Base-by-base conservation (phyloP, 176 grass and related monocot genomes). In the Triticum turgidum region DNA sequence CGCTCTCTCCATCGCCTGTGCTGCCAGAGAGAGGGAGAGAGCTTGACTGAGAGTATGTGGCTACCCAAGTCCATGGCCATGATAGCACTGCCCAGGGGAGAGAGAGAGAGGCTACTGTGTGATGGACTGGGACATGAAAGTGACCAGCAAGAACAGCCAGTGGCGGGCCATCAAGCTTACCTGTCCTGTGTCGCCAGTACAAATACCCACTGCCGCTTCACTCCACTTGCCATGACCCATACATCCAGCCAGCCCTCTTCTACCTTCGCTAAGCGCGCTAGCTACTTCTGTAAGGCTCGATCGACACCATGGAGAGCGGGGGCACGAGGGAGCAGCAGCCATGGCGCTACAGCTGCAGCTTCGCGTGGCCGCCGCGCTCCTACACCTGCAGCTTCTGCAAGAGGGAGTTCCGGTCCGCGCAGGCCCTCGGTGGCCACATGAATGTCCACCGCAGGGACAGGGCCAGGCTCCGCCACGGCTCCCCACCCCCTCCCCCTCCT, bases 361-460 rank as follows among this genome's bases (percentile, higher is more conserved):
- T 68, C 65, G 8, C 56, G 11, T 82, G 84, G 89, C 80, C 83
- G n/a, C 88, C 88, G 44, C 52, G 89, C 22, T 74, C 84, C 22
- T 90, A 90, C 75, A 61, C 81, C 51, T 91, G 89, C 85, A 80
- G 89, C 81, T 91, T 91, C 89, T 91, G 89, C 85, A 76, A 49
- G 80, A 84, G 89, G 81, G 89, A 91, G 80, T 91, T 91, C 81
- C 65, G 89, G 68, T 91, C 85, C 1, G 89, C 89, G 67, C 89
- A 91, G 81, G 89, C 89, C n/a, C 89, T 91, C 11, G 89, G 89
- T 2, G 89, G 89, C 10, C 89, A 91, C 89, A 91, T 91, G 89
- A 91, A 91, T 32, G 89, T 91, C 76, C 89, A 91, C 76, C 41
- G 89, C 68, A 84, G 89, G 61, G 89, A 91, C 47, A 91, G 81